Percentiles rank a stretch among this genome's conserved stretches.
Conservation (phyloP, 2,329 filamentous ascomycete species). For the Calonectria leucothoes region DNA sequence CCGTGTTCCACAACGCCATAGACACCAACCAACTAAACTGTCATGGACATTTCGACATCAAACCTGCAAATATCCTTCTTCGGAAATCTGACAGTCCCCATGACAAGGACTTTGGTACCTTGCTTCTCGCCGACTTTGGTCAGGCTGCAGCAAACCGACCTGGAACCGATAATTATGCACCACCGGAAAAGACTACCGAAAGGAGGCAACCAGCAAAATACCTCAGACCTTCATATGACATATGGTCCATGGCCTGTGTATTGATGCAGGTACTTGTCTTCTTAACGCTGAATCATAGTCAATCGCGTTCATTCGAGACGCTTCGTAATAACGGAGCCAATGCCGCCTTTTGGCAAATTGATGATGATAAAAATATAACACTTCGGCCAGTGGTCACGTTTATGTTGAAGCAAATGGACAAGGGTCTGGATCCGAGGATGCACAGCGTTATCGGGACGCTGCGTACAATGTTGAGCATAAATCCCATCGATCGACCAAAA, state of each 20-base stretch:
- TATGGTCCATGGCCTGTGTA: not conserved
- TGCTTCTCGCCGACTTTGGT: not conserved
- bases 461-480: not conserved
- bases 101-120: not conserved
- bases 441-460: not conserved
- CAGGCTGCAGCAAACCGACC: not conserved
- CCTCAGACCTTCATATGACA: not conserved
- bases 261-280: not conserved
- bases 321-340: not conserved
- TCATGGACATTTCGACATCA: not conserved
- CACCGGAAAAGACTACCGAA: not conserved
- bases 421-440: not conserved
- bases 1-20: not conserved
- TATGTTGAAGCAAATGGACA: not conserved
- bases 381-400: not conserved
- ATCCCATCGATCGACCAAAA: not conserved
- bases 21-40: not conserved
- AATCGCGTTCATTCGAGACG: not conserved
- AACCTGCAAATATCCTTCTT: not conserved
- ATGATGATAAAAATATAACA: not conserved
- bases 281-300: not conserved
- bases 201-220: not conserved
- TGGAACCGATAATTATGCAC: not conserved
- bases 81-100: not conserved
- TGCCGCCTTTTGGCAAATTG: not conserved